Conservation (phyloP, 2,329 filamentous ascomycete genomes). For the Lecanicillium sp. region DNA sequence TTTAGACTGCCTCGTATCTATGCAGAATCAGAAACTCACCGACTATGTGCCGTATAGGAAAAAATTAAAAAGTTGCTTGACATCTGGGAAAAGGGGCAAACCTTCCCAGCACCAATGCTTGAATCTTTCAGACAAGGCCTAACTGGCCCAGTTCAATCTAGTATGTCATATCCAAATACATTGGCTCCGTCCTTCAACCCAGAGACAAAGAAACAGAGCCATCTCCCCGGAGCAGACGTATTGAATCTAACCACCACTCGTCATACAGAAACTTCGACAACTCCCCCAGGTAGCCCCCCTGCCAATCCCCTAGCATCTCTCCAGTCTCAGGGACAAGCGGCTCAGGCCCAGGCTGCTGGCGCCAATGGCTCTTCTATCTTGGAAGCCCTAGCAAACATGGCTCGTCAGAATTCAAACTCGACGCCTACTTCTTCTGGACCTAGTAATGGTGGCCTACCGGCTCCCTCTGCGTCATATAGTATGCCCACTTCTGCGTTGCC, state of each 20-base stretch:
- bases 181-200: background rate
- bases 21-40: constrained; percentile 10
- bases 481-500: constrained; percentile 23
- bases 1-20: background rate
- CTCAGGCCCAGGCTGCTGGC: constrained; percentile 26
- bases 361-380: constrained; percentile 55
- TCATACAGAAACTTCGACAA: constrained; percentile 58
- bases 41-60: constrained; percentile 55
- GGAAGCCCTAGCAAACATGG: constrained; percentile 72
- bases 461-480: constrained; percentile 36
- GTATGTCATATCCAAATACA: constrained; percentile 29
- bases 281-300: constrained; percentile 57
- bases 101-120: constrained; percentile 76
- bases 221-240: no score
- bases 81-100: constrained; percentile 95
- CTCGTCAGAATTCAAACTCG: constrained; percentile 51
- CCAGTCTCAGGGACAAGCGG: constrained; percentile 11
- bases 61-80: constrained; percentile 91
- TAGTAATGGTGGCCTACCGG: constrained; percentile 25
- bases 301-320: constrained; percentile 33
- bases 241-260: constrained; percentile 30
- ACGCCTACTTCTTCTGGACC: constrained; percentile 34
- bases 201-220: no score
- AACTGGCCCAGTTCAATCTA: constrained; percentile 48
- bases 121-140: constrained; percentile 75